Base-by-base conservation (phyloP, 805 yeast species). In the Tetrapisispora fleetii region DNA sequence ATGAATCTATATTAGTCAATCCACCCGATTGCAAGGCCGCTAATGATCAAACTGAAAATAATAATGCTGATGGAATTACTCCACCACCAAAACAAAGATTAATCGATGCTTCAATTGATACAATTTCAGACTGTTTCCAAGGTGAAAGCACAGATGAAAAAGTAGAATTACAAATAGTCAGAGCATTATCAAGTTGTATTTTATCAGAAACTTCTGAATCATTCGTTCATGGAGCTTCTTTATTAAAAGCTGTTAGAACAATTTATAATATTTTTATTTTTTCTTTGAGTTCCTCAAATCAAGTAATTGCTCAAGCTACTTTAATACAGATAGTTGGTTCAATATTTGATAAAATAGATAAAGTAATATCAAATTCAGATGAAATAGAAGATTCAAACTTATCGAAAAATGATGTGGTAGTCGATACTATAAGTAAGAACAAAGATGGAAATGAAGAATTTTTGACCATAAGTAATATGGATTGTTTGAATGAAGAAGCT, bases 281-380 rank as follows among this genome's bases (percentile, higher is more conserved):
- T 48, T 88, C 97, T 0, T 72, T 85, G 51, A 80, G 84, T 18
- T 80, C 91, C 3, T 72, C 85, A 24, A 91, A 89, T 62, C 99
- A 93, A 67, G 85, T 89, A 1, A 81, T 90, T 51, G 98, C 99
- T 0, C 98, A 95, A 70, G 98, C 96, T 1, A 84, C 93, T 8
- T 73, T 93, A 54, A 86, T 95, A 2, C 99, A 93, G 68, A 84
- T 91, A 58, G 87, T 93, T 21, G 81, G 81, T 48, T 81, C 86
- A 9, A 83, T 90, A 11, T 93, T 88, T 68, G 95, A 85, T 52
- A 78, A 93, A 53, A 65, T 61, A 41, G 62, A 69, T 35, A 54
- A 69, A 21, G 24, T 28, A 27, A 59, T 44, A 57, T 63, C 45
- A 59, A 68, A 35, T 48, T 64, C 16, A 58, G 61, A 41, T 54